Conservation (phyloP, 495 filamentous ascomycete genomes). For the Aspergillus haitiensis region DNA sequence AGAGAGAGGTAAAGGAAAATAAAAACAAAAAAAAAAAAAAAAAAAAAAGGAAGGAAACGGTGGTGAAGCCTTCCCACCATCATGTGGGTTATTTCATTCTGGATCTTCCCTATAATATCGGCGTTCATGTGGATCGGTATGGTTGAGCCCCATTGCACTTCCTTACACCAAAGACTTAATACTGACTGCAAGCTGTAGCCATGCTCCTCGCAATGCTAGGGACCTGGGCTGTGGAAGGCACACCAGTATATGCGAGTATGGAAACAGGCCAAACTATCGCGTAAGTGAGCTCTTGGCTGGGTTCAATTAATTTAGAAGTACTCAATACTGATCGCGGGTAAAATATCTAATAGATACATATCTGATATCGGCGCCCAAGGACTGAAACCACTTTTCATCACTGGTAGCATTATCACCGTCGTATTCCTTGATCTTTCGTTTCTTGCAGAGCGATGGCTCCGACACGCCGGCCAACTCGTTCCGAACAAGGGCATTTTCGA, state of each 20-base stretch:
- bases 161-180: background rate
- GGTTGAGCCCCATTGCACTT: constrained; percentile 16
- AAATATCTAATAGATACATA: constrained; percentile 46
- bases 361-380: constrained; percentile 76
- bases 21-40: background rate
- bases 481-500: constrained; percentile 67
- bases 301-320: background rate
- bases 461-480: constrained; percentile 70
- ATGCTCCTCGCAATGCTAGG: constrained; percentile 70
- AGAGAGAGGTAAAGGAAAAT: background rate
- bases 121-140: constrained; percentile 77
- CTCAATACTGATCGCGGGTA: background rate
- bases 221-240: constrained; percentile 64
- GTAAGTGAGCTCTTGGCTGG: constrained; percentile 42
- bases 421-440: constrained; percentile 84
- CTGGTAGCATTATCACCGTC: constrained; percentile 74
- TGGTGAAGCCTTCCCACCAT: constrained; percentile 8
- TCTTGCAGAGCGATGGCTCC: constrained; percentile 75
- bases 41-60: background rate
- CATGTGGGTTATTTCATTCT: constrained; percentile 58
- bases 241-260: constrained; percentile 68
- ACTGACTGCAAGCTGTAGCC: constrained; percentile 32
- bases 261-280: constrained; percentile 65
- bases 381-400: constrained; percentile 86
- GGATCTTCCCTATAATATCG: constrained; percentile 81